phyloP scores from a whole-genome alignment of 345 rosid genomes.

The Citrus australasica region DNA sequence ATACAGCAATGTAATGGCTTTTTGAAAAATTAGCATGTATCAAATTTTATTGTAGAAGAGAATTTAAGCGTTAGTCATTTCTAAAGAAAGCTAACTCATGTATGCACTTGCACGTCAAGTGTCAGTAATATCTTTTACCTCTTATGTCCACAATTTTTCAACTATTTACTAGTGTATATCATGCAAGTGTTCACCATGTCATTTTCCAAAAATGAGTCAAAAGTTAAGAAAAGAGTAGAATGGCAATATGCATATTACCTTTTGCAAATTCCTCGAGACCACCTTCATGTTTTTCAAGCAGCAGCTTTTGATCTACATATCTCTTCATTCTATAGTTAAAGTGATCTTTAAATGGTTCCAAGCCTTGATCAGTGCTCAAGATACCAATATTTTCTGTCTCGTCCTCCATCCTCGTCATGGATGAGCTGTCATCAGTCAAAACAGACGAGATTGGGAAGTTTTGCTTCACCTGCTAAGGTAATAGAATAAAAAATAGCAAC shows the following conservation, averaged over 20 bases:
- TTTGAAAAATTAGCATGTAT: background rate
- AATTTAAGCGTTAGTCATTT: background rate
- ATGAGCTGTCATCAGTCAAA: slow-evolving; percentile 37
- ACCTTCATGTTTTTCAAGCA: slow-evolving; percentile 57
- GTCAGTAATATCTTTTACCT: background rate
- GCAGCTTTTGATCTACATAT: slow-evolving; percentile 47
- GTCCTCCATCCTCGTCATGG: slow-evolving; percentile 32
- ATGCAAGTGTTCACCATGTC: background rate
- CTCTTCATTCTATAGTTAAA: slow-evolving; percentile 52
- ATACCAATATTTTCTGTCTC: slow-evolving; percentile 44
- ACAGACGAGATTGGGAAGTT: slow-evolving; percentile 36
- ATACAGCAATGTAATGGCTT: background rate
- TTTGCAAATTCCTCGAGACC: slow-evolving; percentile 65
- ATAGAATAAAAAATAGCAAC: background rate
- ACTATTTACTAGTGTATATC: background rate
- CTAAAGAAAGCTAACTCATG: background rate
- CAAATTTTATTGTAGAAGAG: background rate
- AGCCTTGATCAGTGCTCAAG: slow-evolving; percentile 42
- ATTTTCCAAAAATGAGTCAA: background rate
- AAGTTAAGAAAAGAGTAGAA: background rate
- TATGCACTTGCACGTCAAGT: background rate
- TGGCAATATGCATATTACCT: slow-evolving; percentile 37
- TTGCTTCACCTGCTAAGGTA: slow-evolving; percentile 20
- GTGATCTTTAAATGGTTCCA: slow-evolving; percentile 59
- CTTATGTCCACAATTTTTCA: background rate